Evolutionary conservation across 345 rosid genomes (phyloP), one percentile per base, ranked within the genome.

Genomic region (Kandelia obovata): DNA sequence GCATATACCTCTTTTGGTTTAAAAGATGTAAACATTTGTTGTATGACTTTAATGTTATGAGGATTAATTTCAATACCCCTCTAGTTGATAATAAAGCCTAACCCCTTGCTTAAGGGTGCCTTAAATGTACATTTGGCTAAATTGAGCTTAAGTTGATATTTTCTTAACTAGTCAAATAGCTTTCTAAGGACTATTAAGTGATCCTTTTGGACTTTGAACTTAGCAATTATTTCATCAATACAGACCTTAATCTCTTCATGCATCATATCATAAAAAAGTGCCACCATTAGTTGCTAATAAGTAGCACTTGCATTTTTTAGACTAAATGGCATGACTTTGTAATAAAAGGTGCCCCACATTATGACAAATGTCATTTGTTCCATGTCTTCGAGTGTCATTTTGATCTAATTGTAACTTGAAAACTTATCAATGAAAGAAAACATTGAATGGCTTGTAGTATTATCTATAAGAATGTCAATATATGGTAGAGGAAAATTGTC

Each of bases 381-480:
- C 2, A 21, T 55, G 1, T 23, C 3, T 21, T 55, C 0, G 1
- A 0, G 1, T 55, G 13, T 3, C 16, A 55, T 55, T 0, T 7
- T 55, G 27, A 23, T 55, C 0, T 55, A 6, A 8, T 55, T 55
- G 0, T 55, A 23, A 1, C 26, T 2, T 2, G 3, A 55, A 5
- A 23, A 23, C 1, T 7, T 3, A 8, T 55, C 5, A 11, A 25
- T 23, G 1, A 55, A 23, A 2, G 11, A 55, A n/a, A 21, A 55
- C 1, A 11, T 9, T 23, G 1, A 20, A 25, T 23, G 6, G 1
- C 1, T 2, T 0, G 0, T 0, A 2, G 13, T 13, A 2, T 55
- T 55, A 2, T 55, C 0, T 3, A 55, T 1, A 9, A 55, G 16
- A 1, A 23, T 23, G 13, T 23, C 17, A 9, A 55, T 55, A 0